Evolutionary conservation across 192 early-diverging fungal species (phyloP), one percentile per base, ranked within the genome.

Genomic region (Coemansia sp.): DNA sequence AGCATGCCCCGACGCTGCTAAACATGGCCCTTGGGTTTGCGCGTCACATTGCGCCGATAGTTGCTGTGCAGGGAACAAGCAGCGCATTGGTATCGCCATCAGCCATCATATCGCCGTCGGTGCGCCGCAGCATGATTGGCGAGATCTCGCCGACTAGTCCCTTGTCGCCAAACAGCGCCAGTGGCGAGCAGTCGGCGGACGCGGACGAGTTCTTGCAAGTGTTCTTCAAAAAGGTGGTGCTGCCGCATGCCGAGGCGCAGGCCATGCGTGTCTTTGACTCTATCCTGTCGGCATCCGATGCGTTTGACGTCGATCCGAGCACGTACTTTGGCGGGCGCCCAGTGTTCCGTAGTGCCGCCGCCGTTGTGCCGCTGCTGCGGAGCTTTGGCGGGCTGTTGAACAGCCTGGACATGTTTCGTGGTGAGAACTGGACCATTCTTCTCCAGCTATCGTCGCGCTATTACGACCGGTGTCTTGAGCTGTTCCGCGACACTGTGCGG

Each of bases 181-280:
- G 41, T n/a, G 49, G 27, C 27, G 27, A 28, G 5, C 14, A 3
- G 21, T 57, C 56, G 5, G 39, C 45, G 0, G 74, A 70, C 3
- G 51, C 64, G 27, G 74, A 76, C 53, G 74, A 76, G 79, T 91
- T 35, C 45, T 80, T 59, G 84, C 84, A 72, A 69, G n/a, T 48
- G 11, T 78, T 78, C 35, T 78, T 78, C 32, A 58, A 60, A 22
- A 68, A 57, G 31, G 40, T 89, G 17, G 94, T 90, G 41, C 48
- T 96, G 49, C 87, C 90, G 8, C 82, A 85, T 41, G 84, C 90
- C 40, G 88, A 94, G 51, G 80, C 89, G n/a, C 80, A 85, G 31
- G 84, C 89, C 0, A 67, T 90, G 67, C 80, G 83, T 25, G 79
- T 54, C 16, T 76, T 67, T 28, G 58, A 65, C 17, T 40, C 52